Percentiles rank a stretch among this genome's conserved stretches.
Evolutionary conservation across 2,329 filamentous ascomycete genomes (phyloP).

Genomic region (Sclerotinia nivalis): DNA sequence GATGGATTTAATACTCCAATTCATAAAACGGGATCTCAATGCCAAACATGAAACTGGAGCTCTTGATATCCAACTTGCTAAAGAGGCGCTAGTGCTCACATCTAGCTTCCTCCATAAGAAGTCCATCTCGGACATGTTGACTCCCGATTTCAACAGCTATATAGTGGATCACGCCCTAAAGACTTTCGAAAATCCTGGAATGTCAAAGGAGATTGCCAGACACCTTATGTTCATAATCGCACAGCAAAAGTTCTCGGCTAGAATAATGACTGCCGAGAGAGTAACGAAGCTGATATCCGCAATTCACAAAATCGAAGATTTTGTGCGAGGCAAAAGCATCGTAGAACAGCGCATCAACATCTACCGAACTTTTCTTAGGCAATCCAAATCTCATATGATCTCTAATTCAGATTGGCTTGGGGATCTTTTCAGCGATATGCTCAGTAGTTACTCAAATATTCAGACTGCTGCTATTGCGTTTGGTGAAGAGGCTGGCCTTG

Average conservation of each 20-base stretch:
- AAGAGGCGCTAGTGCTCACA: slow-evolving; percentile 76
- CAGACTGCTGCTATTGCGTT: slow-evolving; percentile 72
- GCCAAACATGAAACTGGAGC: slow-evolving; percentile 57
- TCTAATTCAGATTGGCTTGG: slow-evolving; percentile 75
- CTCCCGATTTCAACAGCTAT: slow-evolving; percentile 77
- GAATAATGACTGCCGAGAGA: slow-evolving; percentile 71
- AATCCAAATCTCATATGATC: slow-evolving; percentile 70
- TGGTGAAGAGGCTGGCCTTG: slow-evolving; percentile 68
- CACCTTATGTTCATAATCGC: slow-evolving; percentile 79
- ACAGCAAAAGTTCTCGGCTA: slow-evolving; percentile 74
- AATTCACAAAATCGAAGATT: slow-evolving; percentile 70
- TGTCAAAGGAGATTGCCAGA: slow-evolving; percentile 76
- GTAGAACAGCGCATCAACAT: slow-evolving; percentile 74
- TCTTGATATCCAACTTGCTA: slow-evolving; percentile 68
- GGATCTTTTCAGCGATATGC: slow-evolving; percentile 78
- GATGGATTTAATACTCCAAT: slow-evolving; percentile 75
- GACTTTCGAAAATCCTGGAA: slow-evolving; percentile 65
- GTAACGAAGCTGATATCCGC: slow-evolving; percentile 69
- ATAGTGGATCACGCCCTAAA: slow-evolving; percentile 79
- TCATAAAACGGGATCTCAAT: slow-evolving; percentile 78
- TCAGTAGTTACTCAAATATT: slow-evolving; percentile 76
- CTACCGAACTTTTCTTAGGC: slow-evolving; percentile 74
- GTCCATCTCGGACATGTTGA: slow-evolving; percentile 67
- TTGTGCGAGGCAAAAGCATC: slow-evolving; percentile 78
- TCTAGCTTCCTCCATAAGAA: slow-evolving; percentile 74